Base-by-base conservation (phyloP, 2,329 filamentous ascomycete species). In the Exophiala lecanii-corni region DNA sequence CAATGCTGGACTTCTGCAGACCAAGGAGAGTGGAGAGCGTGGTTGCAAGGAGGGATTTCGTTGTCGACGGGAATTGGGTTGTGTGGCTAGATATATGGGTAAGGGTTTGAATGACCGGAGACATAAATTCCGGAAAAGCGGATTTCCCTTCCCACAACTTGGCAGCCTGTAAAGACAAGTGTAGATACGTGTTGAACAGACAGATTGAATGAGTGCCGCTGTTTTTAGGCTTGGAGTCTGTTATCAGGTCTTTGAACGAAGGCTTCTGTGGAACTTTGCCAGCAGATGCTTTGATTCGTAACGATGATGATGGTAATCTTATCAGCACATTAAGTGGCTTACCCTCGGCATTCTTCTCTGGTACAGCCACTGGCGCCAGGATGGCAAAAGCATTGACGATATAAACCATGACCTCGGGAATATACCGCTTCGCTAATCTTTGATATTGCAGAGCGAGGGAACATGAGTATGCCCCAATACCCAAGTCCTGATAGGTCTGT, bases 331-430 rank as follows among this genome's bases (percentile, higher is more conserved):
- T 40, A 32, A 52, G 35, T 19, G 43, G 41, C 7, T 37, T 31
- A 9, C 44, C 42, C 10, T 39, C 41, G n/a, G 43, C 31, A 23
- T 45, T 38, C 16, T 38, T 23, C 9, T 47, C 28, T 10, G 46
- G 40, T 7, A 52, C 20, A 6, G 42, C 23, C 9, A 31, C 32
- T 4, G 54, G 54, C n/a, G 79, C 74, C 19, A 91, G 69, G 7
- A 78, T 74, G 51, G 72, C 76, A 15, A 97, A 67, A 0, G 83
- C 84, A 62, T 91, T 89, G 33, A 88, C 67, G 18, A 79, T 76
- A 62, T 89, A 96, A 61, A 87, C 87, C 55, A 94, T 73, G 21
- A 89, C 75, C 65, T 98, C 92, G 0, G 92, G 92, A 35, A 96
- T 75, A 64, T 91, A 95, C 57, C 92, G 77, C 69, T 89, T 92